Conservation (phyloP, 352 stramenopile genomes). For the Globisporangium acanthophoron region DNA sequence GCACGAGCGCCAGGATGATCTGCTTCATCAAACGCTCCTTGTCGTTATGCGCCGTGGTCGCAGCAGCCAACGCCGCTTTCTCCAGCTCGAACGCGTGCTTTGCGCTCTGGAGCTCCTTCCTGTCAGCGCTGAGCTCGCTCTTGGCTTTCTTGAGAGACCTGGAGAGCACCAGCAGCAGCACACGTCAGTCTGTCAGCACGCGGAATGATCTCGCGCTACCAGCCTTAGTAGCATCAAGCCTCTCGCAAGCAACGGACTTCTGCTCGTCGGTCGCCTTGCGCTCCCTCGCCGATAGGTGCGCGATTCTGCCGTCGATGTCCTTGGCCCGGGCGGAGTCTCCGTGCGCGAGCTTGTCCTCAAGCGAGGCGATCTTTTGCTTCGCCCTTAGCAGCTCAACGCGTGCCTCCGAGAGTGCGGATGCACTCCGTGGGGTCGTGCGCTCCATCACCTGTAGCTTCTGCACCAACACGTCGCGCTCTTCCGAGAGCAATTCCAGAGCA, state of each 20-base stretch:
- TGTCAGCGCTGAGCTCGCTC: constrained; percentile 23
- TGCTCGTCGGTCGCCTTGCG: constrained; percentile 37
- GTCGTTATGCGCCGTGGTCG: constrained; percentile 18
- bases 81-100: constrained; percentile 17
- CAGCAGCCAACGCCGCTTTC: constrained; percentile 1
- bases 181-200: neutral
- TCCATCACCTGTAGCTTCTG: constrained; percentile 14
- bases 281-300: constrained; percentile 27
- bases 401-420: constrained; percentile 19
- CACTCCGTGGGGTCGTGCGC: constrained; percentile 10
- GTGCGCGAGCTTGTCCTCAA: constrained; percentile 40
- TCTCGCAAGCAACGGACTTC: constrained; percentile 22
- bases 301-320: constrained; percentile 32
- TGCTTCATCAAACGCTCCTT: constrained; percentile 41
- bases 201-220: too few species aligned
- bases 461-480: constrained; percentile 19
- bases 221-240: too few species aligned
- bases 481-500: constrained; percentile 11
- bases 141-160: constrained; percentile 45
- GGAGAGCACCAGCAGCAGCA: neutral
- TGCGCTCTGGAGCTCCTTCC: constrained; percentile 25
- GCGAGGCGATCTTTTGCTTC: constrained; percentile 33
- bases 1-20: constrained; percentile 36
- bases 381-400: constrained; percentile 52
- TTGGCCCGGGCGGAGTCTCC: constrained; percentile 19